phyloP scores from a whole-genome alignment of 805 yeast species.

The Clavispora phyllophila region DNA sequence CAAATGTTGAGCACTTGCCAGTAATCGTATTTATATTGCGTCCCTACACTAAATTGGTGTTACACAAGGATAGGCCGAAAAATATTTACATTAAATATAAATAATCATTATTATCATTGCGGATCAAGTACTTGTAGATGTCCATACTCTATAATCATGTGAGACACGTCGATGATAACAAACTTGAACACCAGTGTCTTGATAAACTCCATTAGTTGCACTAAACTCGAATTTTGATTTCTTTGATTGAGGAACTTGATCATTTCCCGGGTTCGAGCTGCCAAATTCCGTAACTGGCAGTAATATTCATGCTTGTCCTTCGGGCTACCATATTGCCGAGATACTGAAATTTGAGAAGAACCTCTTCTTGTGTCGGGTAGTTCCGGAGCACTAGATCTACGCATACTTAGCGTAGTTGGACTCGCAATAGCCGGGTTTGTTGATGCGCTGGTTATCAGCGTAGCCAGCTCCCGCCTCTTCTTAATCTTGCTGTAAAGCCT shows the following conservation, averaged over 20 bases:
- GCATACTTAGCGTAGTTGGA: slow-evolving; percentile 18
- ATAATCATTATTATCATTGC: neutral
- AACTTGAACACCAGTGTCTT: slow-evolving; percentile 30
- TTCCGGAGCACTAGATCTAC: slow-evolving; percentile 16
- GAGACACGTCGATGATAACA: slow-evolving; percentile 31
- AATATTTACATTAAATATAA: neutral
- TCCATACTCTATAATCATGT: slow-evolving; percentile 31
- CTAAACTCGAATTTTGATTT: slow-evolving; percentile 15
- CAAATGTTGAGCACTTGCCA: slow-evolving; percentile 85
- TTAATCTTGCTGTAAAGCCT: slow-evolving; percentile 32
- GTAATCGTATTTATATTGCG: slow-evolving; percentile 6
- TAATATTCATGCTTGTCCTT: slow-evolving; percentile 33
- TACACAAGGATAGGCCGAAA: neutral
- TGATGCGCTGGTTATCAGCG: slow-evolving; percentile 10
- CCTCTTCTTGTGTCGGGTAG: slow-evolving; percentile 19
- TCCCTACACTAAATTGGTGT: too few species aligned
- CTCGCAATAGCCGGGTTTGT: slow-evolving; percentile 15
- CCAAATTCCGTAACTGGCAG: slow-evolving; percentile 20
- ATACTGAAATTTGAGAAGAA: neutral
- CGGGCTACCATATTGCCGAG: slow-evolving; percentile 27
- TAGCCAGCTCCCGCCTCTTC: slow-evolving; percentile 32
- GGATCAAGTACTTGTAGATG: slow-evolving; percentile 9
- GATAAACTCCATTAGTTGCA: slow-evolving; percentile 32
- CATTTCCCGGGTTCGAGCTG: slow-evolving; percentile 10
- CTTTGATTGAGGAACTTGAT: slow-evolving; percentile 7